Base-by-base conservation (phyloP, 1,139 yeast species). In the Lodderomyces margitis region DNA sequence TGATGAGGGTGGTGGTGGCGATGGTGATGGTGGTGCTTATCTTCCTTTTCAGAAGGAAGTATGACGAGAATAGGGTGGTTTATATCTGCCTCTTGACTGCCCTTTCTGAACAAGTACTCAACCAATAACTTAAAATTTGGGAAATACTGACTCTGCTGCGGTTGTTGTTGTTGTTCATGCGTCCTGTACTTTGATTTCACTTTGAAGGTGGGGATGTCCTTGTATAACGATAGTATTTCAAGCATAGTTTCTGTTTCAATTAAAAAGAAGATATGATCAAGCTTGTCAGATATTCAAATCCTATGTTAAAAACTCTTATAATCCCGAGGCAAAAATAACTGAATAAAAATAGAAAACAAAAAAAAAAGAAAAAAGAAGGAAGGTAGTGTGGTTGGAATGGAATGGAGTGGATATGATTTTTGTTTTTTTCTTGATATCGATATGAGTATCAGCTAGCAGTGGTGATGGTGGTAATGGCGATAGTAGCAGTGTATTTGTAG, bases 11-110 rank as follows among this genome's bases (percentile, higher is more conserved):
- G 38, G 12, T 21, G 37, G 23, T 33, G 36, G 21, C 21, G 7
- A n/a, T 14, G 3, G 6, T 16, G 8, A 11, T 24, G 21, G 5
- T 23, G 33, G 3, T 16, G 38, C 8, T 12, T 17, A 7, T 24
- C 21, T 6, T 36, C 21, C 7, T 36, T 28, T 4, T 27, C 21
- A 12, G 30, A 20, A 11, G 32, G 21, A 20, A 70, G 40, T 4
- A 68, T 55, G 4, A 70, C 54, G 15, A 70, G 55, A 4, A 71
- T 63, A 11, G 71, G 63, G 44, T 58, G 58, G 47, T 61, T 57
- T n/a, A 61, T 50, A 46, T 70, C 75, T 16, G 46, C 37, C 48
- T 71, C 77, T 21, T 44, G 50, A 48, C 61, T 64, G n/a, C 71
- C 72, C 41, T 62, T 58, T 36, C 52, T 48, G 49, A 70, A 70